Conservation (phyloP, 2,329 filamentous ascomycete species). For the Trichothecium sympodiale region DNA sequence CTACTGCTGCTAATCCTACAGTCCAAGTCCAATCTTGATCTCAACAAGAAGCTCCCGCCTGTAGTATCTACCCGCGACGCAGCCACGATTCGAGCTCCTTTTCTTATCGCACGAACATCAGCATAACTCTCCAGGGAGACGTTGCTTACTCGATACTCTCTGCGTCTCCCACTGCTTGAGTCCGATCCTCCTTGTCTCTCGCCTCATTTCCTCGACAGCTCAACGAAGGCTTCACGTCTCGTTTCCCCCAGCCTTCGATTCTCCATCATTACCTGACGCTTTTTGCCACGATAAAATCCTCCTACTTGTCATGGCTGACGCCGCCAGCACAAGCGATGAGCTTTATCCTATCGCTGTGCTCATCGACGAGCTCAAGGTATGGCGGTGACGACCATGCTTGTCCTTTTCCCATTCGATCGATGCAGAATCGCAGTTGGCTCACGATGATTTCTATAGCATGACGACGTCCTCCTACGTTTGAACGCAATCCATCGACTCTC, state of each 20-base stretch:
- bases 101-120: too few relatives aligned
- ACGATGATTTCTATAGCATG: slow-evolving; percentile 53
- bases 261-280: not conserved
- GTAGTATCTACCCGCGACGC: too few relatives aligned
- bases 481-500: slow-evolving; percentile 98
- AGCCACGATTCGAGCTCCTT: too few relatives aligned
- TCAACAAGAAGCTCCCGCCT: too few relatives aligned
- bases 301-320: slow-evolving; percentile 63
- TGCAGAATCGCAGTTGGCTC: not conserved
- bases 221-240: slow-evolving; percentile 18
- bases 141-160: too few relatives aligned
- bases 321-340: slow-evolving; percentile 87
- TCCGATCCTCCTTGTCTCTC: not conserved
- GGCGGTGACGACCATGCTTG: slow-evolving; percentile 10
- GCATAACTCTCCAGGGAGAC: too few relatives aligned
- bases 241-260: slow-evolving; percentile 22
- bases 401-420: slow-evolving; percentile 9
- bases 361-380: slow-evolving; percentile 98
- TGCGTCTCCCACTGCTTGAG: not conserved
- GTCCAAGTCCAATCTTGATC: too few relatives aligned
- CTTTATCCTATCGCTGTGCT: slow-evolving; percentile 99
- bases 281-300: not conserved
- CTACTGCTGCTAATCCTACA: too few relatives aligned
- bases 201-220: slow-evolving; percentile 1
- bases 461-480: slow-evolving; percentile 93